phyloP scores from a whole-genome alignment of 306 rosid species.

The Canavalia gladiata region DNA sequence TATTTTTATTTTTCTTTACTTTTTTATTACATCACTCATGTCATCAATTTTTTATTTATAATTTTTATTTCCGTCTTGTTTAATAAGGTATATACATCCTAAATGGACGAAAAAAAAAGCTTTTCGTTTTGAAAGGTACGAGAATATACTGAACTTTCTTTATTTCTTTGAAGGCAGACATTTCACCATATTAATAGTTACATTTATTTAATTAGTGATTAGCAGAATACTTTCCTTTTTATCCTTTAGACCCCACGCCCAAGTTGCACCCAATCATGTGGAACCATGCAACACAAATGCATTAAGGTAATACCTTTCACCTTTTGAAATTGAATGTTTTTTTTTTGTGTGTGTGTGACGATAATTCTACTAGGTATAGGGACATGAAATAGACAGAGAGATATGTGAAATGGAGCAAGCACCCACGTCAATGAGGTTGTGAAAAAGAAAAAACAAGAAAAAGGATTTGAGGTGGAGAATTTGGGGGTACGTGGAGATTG shows the following conservation, averaged over 20 bases:
- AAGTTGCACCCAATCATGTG: conserved; percentile 36
- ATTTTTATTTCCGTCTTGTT: too few species aligned
- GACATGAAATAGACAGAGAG: conserved; percentile 26
- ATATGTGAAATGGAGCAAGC: conserved; percentile 14
- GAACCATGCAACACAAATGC: not conserved
- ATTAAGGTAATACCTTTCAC: conserved; percentile 1
- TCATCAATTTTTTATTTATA: too few species aligned
- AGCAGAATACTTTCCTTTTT: not conserved
- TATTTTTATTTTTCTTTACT: not conserved
- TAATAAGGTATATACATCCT: not conserved
- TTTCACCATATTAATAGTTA: not conserved
- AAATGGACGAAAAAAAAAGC: not conserved
- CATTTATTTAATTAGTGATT: not conserved
- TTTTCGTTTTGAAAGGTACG: too few species aligned
- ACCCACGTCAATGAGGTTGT: conserved; percentile 12
- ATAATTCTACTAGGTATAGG: conserved; percentile 1
- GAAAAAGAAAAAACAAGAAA: not conserved
- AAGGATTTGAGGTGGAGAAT: conserved; percentile 23
- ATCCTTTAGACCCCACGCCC: not conserved
- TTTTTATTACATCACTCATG: not conserved
- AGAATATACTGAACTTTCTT: too few species aligned
- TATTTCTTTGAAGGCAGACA: not conserved
- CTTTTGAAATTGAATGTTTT: conserved; percentile 35
- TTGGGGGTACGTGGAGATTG: not conserved
- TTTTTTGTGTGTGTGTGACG: too few species aligned